Conservation (phyloP, 148 eudicot genomes). For the Bassia scoparia region DNA sequence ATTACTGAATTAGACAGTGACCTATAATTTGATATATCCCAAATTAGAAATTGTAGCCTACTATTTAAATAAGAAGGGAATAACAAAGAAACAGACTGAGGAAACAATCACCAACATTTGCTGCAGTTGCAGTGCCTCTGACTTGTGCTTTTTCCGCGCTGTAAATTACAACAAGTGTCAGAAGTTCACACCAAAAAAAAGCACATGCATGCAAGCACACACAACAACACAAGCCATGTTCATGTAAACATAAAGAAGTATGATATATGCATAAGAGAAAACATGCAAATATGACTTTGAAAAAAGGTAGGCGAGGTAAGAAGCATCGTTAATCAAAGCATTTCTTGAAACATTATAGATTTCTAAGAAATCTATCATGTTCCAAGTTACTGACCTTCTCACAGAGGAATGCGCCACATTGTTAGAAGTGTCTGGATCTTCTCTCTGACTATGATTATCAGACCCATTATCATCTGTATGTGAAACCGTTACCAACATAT, state of each 20-base stretch:
- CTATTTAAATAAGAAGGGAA: background rate
- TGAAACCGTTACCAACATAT: slow-evolving; percentile 15
- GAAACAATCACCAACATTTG: slow-evolving; percentile 48
- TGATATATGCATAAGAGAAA: background rate
- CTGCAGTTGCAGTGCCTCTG: slow-evolving; percentile 31
- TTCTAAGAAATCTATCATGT: background rate
- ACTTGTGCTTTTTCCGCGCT: slow-evolving; percentile 42
- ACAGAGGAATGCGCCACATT: slow-evolving; percentile 30
- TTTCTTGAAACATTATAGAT: background rate
- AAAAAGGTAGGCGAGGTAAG: background rate
- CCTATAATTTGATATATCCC: background rate
- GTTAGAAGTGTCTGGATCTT: slow-evolving; percentile 34
- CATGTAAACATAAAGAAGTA: background rate
- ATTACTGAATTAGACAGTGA: background rate
- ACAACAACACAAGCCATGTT: background rate
- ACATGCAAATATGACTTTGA: background rate
- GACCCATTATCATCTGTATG: slow-evolving; percentile 60
- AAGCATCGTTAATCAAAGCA: background rate
- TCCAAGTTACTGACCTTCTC: slow-evolving; percentile 42
- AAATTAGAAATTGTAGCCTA: background rate
- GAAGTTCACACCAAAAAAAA: background rate
- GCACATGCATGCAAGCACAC: background rate
- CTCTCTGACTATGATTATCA: slow-evolving; percentile 37
- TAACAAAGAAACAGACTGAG: slow-evolving; percentile 9
- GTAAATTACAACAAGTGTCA: slow-evolving; percentile 30